Conservation (phyloP, 352 stramenopile species). For the Phytophthora cajani region DNA sequence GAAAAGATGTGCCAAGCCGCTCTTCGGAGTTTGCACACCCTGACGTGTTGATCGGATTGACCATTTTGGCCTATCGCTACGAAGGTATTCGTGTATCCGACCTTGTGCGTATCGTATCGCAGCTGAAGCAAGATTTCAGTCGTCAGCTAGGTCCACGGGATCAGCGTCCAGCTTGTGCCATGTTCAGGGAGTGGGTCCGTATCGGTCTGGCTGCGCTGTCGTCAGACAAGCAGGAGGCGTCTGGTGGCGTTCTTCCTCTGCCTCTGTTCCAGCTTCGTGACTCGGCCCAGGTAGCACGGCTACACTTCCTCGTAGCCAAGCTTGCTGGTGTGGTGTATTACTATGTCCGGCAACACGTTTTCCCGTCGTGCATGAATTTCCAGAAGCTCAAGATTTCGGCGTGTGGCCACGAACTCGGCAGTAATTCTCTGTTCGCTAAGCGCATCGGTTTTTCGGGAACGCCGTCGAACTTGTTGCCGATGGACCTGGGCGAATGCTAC, state of each 20-base stretch:
- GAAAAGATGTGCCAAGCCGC: constrained; percentile 98
- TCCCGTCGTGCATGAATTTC: constrained; percentile 99
- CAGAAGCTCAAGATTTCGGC: constrained; percentile 99
- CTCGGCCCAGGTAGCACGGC: constrained; percentile 93
- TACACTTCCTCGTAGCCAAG: constrained; percentile 95
- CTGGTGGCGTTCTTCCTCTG: constrained; percentile 88
- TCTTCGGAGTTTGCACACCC: constrained; percentile 99
- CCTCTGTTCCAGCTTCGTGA: constrained; percentile 98
- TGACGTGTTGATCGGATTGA: constrained; percentile 95
- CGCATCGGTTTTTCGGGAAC: constrained; percentile 99
- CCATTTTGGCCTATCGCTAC: constrained; percentile 92
- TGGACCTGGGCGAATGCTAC: constrained; percentile 98
- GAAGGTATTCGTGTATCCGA: constrained; percentile 89
- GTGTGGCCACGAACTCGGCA: constrained; percentile 98
- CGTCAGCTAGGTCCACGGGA: constrained; percentile 84
- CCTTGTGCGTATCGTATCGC: constrained; percentile 86
- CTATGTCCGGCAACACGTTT: constrained; percentile 98
- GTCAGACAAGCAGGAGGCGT: constrained; percentile 36
- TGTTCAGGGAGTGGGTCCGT: constrained; percentile 83
- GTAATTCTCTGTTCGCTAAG: constrained; percentile 97
- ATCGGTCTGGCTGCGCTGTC: constrained; percentile 48
- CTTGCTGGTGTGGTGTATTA: constrained; percentile 97
- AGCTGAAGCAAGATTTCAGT: constrained; percentile 90
- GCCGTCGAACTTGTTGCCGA: constrained; percentile 98
- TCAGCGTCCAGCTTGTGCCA: constrained; percentile 74